These are phyloP conservation scores for Insectozyma bohioensis DNA, from an alignment of 1,139 yeast genomes.

Conservation along the genomic window DNA sequence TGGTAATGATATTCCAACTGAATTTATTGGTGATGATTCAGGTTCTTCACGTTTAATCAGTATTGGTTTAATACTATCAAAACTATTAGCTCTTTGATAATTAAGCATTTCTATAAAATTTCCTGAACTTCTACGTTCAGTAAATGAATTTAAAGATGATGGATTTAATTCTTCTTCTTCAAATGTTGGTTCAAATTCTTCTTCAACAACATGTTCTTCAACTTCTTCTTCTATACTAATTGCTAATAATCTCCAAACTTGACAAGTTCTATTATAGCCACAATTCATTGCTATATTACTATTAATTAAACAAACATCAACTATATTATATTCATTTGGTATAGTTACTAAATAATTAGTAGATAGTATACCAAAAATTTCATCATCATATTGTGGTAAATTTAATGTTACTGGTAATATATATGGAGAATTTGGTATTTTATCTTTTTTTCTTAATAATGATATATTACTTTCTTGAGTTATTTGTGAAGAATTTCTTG, in stretches of 20 bases:
- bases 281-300: constrained; percentile 58
- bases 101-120: constrained; percentile 31
- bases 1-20: constrained; percentile 6
- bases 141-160: constrained; percentile 44
- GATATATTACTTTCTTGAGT: constrained; percentile 37
- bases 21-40: constrained; percentile 5
- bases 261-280: constrained; percentile 56
- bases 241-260: constrained; percentile 68
- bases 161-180: background rate
- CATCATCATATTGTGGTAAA: constrained; percentile 42
- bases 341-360: constrained; percentile 40
- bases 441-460: constrained; percentile 11
- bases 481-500: constrained; percentile 35
- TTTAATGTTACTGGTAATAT: constrained; percentile 47
- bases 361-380: constrained; percentile 43
- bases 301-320: constrained; percentile 59
- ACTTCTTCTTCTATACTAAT: constrained; percentile 51
- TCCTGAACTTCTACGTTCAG: constrained; percentile 10
- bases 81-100: too few relatives aligned
- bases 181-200: constrained; percentile 3
- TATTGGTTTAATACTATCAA: too few relatives aligned
- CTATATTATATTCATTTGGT: constrained; percentile 50
- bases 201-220: constrained; percentile 9
- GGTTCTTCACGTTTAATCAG: constrained; percentile 18
- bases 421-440: constrained; percentile 34